Base-by-base conservation (phyloP, 2,329 filamentous ascomycete genomes). In the Orbilia ellipsospora region DNA sequence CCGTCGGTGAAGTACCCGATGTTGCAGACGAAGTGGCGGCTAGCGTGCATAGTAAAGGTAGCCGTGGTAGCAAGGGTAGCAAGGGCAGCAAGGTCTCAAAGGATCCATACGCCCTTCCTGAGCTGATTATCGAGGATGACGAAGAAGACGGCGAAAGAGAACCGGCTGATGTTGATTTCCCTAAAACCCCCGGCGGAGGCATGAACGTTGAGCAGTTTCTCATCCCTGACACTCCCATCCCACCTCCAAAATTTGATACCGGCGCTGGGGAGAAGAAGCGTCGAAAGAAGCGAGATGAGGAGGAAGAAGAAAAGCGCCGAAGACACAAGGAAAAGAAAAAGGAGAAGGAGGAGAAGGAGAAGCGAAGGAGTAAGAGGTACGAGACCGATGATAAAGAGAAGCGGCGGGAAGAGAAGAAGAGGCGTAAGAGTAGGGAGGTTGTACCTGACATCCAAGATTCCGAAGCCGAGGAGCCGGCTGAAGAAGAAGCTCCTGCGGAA, bases 51-150 rank as follows among this genome's bases (percentile, higher is more conserved):
- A 74, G 70, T 15, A 68, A 63, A 52, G 54, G 64, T 50, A 74
- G 70, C 31, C 66, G 60, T 55, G 65, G 59, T 16, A 75, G 72
- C 59, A 59, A 65, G 26, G 65, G 59, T 15, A 75, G 72, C 59
- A 59, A 65, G 20, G 51, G 64, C 15, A 75, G 64, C 45, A 69
- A 54, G 28, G 50, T 45, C 15, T 50, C 57, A 2, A 69, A 61
- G 48, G 59, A 75, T n/a, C 72, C 72, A 4, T 75, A 75, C 40
- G 72, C 64, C 7, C 64, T 75, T 7, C 72, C 72, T 1, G 72
- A 75, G 54, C 54, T 75, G 26, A 75, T 75, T 45, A 61, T 75
- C 20, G 72, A 75, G 56, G 64, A 75, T 40, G 70, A 74, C 45
- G 70, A 74, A 13, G 70, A 63, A 8, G 67, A 42, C 18, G 67